Base-by-base conservation (phyloP, 2,329 filamentous ascomycete species). In the Aulographum hederae region DNA sequence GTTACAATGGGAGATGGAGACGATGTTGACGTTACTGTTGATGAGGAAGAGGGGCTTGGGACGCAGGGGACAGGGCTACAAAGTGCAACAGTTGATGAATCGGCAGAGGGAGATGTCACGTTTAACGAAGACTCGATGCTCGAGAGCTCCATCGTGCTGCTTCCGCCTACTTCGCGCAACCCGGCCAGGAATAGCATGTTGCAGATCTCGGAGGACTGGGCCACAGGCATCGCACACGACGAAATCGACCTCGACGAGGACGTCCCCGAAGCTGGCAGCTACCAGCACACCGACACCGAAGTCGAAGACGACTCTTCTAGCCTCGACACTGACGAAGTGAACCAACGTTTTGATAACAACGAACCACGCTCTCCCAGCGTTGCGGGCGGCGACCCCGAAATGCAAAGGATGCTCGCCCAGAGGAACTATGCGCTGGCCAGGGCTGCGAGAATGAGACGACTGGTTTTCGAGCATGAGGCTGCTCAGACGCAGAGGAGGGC, bases 221-320 rank as follows among this genome's bases (percentile, higher is more conserved):
- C 15, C 8, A 17, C 16, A 8, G 27, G 27, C 8, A 28, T 28
- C 10, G 8, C 15, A 17, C 10, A 28, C 8, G 27, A 28, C 10
- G 57, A 60, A 37, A 51, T 58, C 26, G 59, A 61, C 32, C 40
- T 62, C 5, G 52, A 67, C 39, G 61, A 64, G 32, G 60, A 60
- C 36, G 51, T 66, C 15, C 63, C 61, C 0, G 62, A 65, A 39
- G 61, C 60, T 4, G 63, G 62, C 15, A 60, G 55, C 39, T 67
- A 66, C 39, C 56, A 67, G 41, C 63, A 66, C 39, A 67, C 63
- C 3, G 63, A 67, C 39, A 65, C 62, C 10, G 61, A 65, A 37
- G 40, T 58, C 1, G 58, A 63, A 32, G 21, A 25, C n/a, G 21
- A 25, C 8, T 8, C 8, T n/a, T n/a, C n/a, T n/a, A n/a, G n/a